Conservation (phyloP, 1,284 basidiomycete species). For the Peniophora sp. region DNA sequence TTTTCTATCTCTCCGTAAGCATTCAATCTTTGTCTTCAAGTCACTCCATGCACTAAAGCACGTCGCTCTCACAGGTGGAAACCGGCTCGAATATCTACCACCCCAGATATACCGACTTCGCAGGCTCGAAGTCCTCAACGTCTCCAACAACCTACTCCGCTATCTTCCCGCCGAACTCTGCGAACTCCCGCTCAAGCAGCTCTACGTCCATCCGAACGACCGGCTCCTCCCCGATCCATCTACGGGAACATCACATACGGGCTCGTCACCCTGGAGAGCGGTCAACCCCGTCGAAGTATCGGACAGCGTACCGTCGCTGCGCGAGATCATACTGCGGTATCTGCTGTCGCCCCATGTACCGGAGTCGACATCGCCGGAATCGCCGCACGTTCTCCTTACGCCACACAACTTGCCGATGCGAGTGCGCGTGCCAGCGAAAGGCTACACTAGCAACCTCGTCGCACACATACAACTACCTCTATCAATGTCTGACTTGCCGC, state of each 20-base stretch:
- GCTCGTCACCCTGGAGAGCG: not conserved
- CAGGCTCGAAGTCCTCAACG: conserved; percentile 51
- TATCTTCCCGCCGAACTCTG: conserved; percentile 63
- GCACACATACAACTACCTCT: conserved; percentile 9
- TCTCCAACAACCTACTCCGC: conserved; percentile 50
- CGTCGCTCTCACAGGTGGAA: conserved; percentile 43
- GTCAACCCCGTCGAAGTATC: not conserved
- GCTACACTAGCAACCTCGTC: conserved; percentile 3
- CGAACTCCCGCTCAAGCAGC: conserved; percentile 37
- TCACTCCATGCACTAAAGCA: not conserved
- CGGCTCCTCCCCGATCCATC: conserved; percentile 33
- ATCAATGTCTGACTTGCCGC: not conserved
- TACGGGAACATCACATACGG: not conserved
- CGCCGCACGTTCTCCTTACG: conserved; percentile 2
- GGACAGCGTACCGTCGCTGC: conserved; percentile 32
- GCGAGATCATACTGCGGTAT: conserved; percentile 41
- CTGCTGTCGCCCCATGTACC: conserved; percentile 28
- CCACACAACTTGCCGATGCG: conserved; percentile 8
- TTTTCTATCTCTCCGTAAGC: conserved; percentile 49
- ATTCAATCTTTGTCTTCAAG: no score
- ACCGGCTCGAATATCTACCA: conserved; percentile 49
- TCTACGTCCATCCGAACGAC: conserved; percentile 49
- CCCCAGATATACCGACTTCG: conserved; percentile 52
- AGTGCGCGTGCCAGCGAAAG: conserved; percentile 9
- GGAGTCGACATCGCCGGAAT: conserved; percentile 13